Conservation (phyloP, 106 monocot genomes). For the Dendrobium nobile region DNA sequence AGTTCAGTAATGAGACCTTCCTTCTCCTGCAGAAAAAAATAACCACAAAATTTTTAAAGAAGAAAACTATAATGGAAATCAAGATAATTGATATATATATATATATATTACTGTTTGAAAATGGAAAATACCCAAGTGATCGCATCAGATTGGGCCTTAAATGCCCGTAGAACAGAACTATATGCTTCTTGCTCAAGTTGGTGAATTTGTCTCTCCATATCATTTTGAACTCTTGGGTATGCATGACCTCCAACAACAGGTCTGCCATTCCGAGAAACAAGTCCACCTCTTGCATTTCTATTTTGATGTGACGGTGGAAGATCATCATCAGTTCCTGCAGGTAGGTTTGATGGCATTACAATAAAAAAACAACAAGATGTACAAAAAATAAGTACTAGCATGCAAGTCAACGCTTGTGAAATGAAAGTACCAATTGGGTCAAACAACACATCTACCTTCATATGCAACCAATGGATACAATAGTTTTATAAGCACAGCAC, state of each 20-base stretch:
- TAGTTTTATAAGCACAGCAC: not conserved
- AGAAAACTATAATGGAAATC: not conserved
- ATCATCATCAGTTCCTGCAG: conserved; percentile 94
- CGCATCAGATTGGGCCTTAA: conserved; percentile 97
- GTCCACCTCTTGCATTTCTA: conserved; percentile 43
- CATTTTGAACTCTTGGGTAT: conserved; percentile 42
- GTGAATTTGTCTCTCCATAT: conserved; percentile 95
- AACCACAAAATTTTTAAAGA: not conserved
- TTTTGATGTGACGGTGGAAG: conserved; percentile 83
- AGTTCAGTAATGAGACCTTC: conserved; percentile 95
- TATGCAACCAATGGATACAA: not conserved
- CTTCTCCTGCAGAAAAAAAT: conserved; percentile 58
- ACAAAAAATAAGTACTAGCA: not conserved
- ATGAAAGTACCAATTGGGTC: not conserved
- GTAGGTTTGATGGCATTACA: not conserved
- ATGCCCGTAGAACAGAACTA: conserved; percentile 83
- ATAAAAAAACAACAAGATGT: not conserved
- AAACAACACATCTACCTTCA: not conserved
- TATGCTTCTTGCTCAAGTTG: conserved; percentile 93
- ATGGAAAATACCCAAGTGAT: conserved; percentile 76
- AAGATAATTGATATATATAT: not conserved
- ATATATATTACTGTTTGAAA: not conserved
- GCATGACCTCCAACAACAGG: conserved; percentile 25
- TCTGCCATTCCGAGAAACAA: conserved; percentile 64
- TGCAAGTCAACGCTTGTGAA: not conserved